These are phyloP conservation scores for Williopsis jadinii DNA, from an alignment of 1,139 yeast species.

Conservation along the genomic window DNA sequence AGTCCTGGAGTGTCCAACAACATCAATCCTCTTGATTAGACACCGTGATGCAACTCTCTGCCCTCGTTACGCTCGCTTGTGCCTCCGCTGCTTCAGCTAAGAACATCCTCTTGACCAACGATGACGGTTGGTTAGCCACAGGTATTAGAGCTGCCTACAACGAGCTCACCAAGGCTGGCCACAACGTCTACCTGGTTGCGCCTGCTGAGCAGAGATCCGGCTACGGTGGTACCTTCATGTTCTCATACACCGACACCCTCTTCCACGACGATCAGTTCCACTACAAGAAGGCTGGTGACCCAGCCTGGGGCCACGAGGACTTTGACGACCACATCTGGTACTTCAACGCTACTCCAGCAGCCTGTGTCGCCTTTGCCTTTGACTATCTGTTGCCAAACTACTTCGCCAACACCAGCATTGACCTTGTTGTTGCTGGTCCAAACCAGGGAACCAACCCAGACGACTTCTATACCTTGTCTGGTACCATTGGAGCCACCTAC, in stretches of 20 bases:
- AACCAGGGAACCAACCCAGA: conserved; percentile 39
- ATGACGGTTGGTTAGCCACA: conserved; percentile 54
- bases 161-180: conserved; percentile 47
- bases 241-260: conserved; percentile 34
- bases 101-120: conserved; percentile 51
- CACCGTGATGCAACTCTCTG: conserved; percentile 7
- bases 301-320: conserved; percentile 38
- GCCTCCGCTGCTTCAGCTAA: conserved; percentile 21
- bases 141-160: conserved; percentile 55
- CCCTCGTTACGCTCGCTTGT: conserved; percentile 7
- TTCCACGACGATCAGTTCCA: conserved; percentile 32
- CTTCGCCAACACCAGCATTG: conserved; percentile 30
- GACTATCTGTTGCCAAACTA: conserved; percentile 34
- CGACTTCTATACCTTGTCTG: conserved; percentile 33
- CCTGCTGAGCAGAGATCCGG: conserved; percentile 57
- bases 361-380: conserved; percentile 35
- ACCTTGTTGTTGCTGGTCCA: conserved; percentile 39
- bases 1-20: too few species aligned
- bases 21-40: too few species aligned
- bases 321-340: conserved; percentile 38
- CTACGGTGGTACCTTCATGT: conserved; percentile 45
- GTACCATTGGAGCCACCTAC: conserved; percentile 40
- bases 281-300: conserved; percentile 33
- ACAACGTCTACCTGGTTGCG: conserved; percentile 48
- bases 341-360: conserved; percentile 39